Conservation (phyloP, 2,329 filamentous ascomycete genomes). For the Pyrenophora teres region DNA sequence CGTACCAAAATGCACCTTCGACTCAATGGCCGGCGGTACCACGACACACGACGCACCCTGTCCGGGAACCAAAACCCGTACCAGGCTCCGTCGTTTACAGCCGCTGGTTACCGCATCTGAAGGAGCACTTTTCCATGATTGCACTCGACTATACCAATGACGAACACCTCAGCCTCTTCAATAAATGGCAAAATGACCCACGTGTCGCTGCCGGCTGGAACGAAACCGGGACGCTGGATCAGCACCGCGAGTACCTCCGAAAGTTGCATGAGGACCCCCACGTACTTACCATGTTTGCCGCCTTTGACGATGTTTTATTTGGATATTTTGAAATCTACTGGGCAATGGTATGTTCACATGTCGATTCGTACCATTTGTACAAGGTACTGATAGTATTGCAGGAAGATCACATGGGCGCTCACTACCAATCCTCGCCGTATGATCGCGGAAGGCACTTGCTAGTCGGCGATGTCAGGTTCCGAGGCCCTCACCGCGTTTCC, state of each 20-base stretch:
- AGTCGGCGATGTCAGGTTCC: slow-evolving; percentile 61
- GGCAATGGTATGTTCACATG: slow-evolving; percentile 61
- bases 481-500: slow-evolving; percentile 60
- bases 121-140: slow-evolving; percentile 78
- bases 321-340: slow-evolving; percentile 83
- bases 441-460: slow-evolving; percentile 66
- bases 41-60: slow-evolving; percentile 69
- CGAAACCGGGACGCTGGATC: slow-evolving; percentile 73
- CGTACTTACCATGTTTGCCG: slow-evolving; percentile 70
- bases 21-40: slow-evolving; percentile 54
- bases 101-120: slow-evolving; percentile 75
- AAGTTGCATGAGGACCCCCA: slow-evolving; percentile 73
- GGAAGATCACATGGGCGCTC: slow-evolving; percentile 65
- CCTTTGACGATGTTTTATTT: slow-evolving; percentile 72
- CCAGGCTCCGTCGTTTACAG: slow-evolving; percentile 76
- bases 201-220: slow-evolving; percentile 82
- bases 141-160: slow-evolving; percentile 68
- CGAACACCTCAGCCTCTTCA: slow-evolving; percentile 71
- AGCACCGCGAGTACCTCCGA: slow-evolving; percentile 73
- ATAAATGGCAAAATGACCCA: slow-evolving; percentile 82
- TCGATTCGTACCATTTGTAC: background rate
- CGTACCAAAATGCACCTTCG: slow-evolving; percentile 53
- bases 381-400: slow-evolving; percentile 32
- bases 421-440: slow-evolving; percentile 61
- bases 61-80: slow-evolving; percentile 71